A percentile compares a stretch with the other conserved stretches of the same genome.
These are phyloP conservation scores for Zalaria sp. DNA, from an alignment of 2,329 filamentous ascomycete species.

Conservation along the genomic window DNA sequence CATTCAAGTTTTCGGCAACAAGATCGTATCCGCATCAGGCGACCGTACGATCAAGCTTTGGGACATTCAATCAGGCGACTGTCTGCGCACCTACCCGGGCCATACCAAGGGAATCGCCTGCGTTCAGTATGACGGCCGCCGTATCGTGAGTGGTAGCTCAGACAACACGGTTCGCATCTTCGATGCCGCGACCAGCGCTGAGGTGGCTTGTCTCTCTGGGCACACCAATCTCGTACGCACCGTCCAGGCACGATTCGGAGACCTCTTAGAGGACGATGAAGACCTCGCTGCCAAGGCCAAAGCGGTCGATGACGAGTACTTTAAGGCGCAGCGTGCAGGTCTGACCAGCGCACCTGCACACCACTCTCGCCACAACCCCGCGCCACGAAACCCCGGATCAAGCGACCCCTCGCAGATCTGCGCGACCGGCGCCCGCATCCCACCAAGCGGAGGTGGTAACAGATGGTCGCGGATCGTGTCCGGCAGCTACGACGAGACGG, in stretches of 20 bases:
- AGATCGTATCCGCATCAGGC: slow-evolving; percentile 88
- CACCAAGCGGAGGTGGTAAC: slow-evolving; percentile 80
- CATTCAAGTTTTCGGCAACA: slow-evolving; percentile 72
- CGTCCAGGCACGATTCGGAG: slow-evolving; percentile 87
- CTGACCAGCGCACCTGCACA: slow-evolving; percentile 1
- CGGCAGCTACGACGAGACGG: slow-evolving; percentile 88
- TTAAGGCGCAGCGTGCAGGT: slow-evolving; percentile 34
- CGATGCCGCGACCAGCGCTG: slow-evolving; percentile 69
- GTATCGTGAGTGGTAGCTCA: slow-evolving; percentile 91
- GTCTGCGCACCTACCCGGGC: slow-evolving; percentile 64
- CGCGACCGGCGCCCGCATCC: slow-evolving; percentile 71
- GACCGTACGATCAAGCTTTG: slow-evolving; percentile 90
- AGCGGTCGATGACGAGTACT: slow-evolving; percentile 59
- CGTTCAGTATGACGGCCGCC: slow-evolving; percentile 85
- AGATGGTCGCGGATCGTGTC: slow-evolving; percentile 91
- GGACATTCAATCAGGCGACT: slow-evolving; percentile 71
- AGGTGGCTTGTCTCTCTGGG: slow-evolving; percentile 74
- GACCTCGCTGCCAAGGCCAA: slow-evolving; percentile 62
- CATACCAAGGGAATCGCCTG: slow-evolving; percentile 95
- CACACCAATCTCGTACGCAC: slow-evolving; percentile 82
- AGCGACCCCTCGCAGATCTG: slow-evolving; percentile 61
- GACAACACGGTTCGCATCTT: slow-evolving; percentile 95
- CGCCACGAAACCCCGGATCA: slow-evolving; percentile 52
- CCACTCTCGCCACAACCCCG: not conserved
- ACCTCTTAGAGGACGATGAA: slow-evolving; percentile 64